These are phyloP conservation scores for Paracoccidioides lutzii DNA, from an alignment of 2,329 filamentous ascomycete genomes.

Conservation along the genomic window DNA sequence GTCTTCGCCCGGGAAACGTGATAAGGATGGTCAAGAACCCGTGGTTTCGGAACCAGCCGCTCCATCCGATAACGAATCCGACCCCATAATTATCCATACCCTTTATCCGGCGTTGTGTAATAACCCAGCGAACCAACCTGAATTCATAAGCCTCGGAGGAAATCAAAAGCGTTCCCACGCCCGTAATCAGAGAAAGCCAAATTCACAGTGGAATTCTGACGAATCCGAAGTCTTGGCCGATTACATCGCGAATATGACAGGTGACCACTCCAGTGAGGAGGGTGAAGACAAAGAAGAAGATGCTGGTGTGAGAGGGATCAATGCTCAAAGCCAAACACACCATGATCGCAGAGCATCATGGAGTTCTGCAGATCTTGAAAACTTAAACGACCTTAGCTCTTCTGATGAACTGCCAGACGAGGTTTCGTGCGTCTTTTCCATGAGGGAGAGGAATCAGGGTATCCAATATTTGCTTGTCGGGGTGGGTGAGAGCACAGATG, in stretches of 20 bases:
- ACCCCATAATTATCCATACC: not conserved
- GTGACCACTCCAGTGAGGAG: constrained; percentile 13
- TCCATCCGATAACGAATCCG: not conserved
- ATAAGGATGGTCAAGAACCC: not conserved
- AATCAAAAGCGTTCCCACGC: not conserved
- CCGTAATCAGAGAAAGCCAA: not conserved
- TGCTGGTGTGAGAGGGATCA: constrained; percentile 32
- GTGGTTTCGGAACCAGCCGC: not conserved
- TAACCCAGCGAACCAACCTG: not conserved
- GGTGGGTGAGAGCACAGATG: constrained; percentile 30
- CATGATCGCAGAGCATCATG: constrained; percentile 17
- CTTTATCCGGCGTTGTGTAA: not conserved
- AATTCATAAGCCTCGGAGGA: not conserved
- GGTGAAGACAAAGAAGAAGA: constrained; percentile 17
- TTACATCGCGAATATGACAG: constrained; percentile 43
- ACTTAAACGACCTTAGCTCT: constrained; percentile 39
- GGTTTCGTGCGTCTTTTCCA: constrained; percentile 33
- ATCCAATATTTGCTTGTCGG: constrained; percentile 42
- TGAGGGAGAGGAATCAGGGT: constrained; percentile 33
- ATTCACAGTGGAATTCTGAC: not conserved
- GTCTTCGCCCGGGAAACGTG: not conserved
- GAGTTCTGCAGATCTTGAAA: constrained; percentile 33
- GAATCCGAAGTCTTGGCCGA: constrained; percentile 42
- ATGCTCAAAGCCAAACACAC: not conserved
- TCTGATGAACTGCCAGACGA: constrained; percentile 34